Evolutionary conservation across 495 filamentous ascomycete genomes (phyloP).

Genomic region (Aspergillus kassunensis): DNA sequence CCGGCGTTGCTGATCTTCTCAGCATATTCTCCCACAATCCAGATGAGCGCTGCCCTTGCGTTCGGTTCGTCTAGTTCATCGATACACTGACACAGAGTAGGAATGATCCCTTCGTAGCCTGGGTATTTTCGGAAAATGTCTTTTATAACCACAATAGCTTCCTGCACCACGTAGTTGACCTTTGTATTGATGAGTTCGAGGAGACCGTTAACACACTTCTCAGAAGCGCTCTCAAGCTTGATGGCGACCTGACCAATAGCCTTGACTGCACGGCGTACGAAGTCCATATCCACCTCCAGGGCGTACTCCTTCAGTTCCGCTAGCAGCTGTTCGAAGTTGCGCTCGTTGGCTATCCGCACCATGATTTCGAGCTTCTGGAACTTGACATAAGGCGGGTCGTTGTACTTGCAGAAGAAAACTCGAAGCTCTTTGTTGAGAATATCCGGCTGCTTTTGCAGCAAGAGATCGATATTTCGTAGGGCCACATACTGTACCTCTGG

Average conservation of each 20-base stretch:
- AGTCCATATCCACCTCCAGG: slow-evolving; percentile 98
- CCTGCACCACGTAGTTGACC: slow-evolving; percentile 98
- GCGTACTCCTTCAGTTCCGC: slow-evolving; percentile 96
- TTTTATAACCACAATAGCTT: slow-evolving; percentile 96
- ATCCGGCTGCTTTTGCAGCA: slow-evolving; percentile 92
- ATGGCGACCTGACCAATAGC: slow-evolving; percentile 97
- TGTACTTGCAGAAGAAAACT: slow-evolving; percentile 99
- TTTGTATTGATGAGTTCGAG: slow-evolving; percentile 94
- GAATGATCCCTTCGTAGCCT: slow-evolving; percentile 96
- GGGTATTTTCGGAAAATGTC: slow-evolving; percentile 98
- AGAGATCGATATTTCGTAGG: slow-evolving; percentile 88
- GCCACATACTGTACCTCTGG: slow-evolving; percentile 98
- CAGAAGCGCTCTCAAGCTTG: slow-evolving; percentile 91
- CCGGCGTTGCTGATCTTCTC: slow-evolving; percentile 98
- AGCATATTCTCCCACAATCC: slow-evolving; percentile 98
- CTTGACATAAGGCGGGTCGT: slow-evolving; percentile 96
- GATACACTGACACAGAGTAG: slow-evolving; percentile 92
- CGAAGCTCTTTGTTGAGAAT: slow-evolving; percentile 95
- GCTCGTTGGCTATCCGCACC: slow-evolving; percentile 98
- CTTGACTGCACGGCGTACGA: slow-evolving; percentile 87
- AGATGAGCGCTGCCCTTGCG: slow-evolving; percentile 87
- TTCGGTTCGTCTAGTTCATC: slow-evolving; percentile 95
- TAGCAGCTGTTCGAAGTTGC: slow-evolving; percentile 91
- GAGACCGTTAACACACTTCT: slow-evolving; percentile 91
- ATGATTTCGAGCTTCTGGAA: slow-evolving; percentile 98